Conservation (phyloP, 2,329 filamentous ascomycete genomes). For the Fusarium acutatum region DNA sequence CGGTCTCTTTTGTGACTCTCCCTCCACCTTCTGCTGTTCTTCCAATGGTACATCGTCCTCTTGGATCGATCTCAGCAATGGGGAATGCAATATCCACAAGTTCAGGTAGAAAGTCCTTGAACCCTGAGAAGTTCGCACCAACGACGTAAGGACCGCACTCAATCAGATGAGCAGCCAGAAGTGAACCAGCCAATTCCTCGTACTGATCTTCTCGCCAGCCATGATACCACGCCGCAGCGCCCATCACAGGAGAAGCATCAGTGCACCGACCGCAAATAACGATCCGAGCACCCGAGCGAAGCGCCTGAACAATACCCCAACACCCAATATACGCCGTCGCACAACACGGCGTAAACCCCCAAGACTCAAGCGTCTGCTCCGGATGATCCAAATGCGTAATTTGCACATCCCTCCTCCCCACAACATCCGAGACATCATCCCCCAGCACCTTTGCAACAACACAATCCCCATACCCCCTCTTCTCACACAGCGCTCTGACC, state of each 20-base stretch:
- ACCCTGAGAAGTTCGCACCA: conserved; percentile 64
- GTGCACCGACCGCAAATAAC: conserved; percentile 59
- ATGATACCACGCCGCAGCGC: conserved; percentile 65
- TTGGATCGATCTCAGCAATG: conserved; percentile 49
- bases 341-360: conserved; percentile 41
- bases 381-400: conserved; percentile 45
- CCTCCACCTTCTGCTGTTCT: conserved; percentile 48
- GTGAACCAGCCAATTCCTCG: conserved; percentile 58
- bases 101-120: conserved; percentile 42
- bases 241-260: conserved; percentile 63
- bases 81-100: conserved; percentile 48
- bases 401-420: conserved; percentile 19
- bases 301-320: conserved; percentile 55
- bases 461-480: conserved; percentile 40
- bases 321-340: conserved; percentile 59
- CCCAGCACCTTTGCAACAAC: conserved; percentile 51
- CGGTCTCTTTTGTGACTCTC: conserved; percentile 48
- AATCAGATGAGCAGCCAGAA: conserved; percentile 63
- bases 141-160: conserved; percentile 64
- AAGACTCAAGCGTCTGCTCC: conserved; percentile 41
- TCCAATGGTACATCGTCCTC: conserved; percentile 48
- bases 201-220: conserved; percentile 58
- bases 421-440: conserved; percentile 48
- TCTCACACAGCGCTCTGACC: conserved; percentile 42
- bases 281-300: conserved; percentile 55